Evolutionary conservation across 305 asterid species (phyloP).

Genomic region (Fraxinus platypoda): DNA sequence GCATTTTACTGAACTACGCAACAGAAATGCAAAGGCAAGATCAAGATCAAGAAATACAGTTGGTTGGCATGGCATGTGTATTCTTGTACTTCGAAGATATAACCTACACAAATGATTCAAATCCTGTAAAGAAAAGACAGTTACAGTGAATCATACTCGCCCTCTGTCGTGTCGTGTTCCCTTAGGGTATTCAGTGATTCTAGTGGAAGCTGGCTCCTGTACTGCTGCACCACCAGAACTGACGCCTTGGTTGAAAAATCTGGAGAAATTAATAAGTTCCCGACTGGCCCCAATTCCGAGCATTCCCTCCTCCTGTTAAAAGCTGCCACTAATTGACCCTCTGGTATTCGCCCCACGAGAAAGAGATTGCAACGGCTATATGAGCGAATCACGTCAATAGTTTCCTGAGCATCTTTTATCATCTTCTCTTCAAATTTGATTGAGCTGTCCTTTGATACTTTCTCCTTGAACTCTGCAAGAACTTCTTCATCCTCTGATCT

Average conservation of each 20-base stretch:
- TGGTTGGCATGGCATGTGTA: not conserved
- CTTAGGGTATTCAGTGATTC: constrained; percentile 44
- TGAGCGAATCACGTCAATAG: constrained; percentile 30
- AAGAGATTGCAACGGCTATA: constrained; percentile 52
- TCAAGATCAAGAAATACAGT: not conserved
- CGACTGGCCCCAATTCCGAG: constrained; percentile 78
- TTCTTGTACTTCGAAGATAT: not conserved
- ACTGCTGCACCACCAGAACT: constrained; percentile 84
- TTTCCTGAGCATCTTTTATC: constrained; percentile 35
- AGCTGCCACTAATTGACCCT: constrained; percentile 57
- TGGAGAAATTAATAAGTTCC: constrained; percentile 53
- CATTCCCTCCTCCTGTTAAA: constrained; percentile 47
- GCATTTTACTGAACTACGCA: not conserved
- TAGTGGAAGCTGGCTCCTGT: constrained; percentile 43
- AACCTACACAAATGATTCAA: not conserved
- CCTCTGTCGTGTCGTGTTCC: constrained; percentile 43
- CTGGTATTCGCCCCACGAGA: constrained; percentile 73
- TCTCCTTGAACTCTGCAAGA: constrained; percentile 39
- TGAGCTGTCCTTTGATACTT: constrained; percentile 34
- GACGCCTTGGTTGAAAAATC: constrained; percentile 59
- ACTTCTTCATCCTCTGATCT: constrained; percentile 49
- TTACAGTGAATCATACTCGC: constrained; percentile 42
- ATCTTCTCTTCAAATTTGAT: constrained; percentile 49
- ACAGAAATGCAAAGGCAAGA: not conserved
- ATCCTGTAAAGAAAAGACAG: not conserved